phyloP scores from a whole-genome alignment of 805 yeast species.

The Hanseniaspora occidentalis region DNA sequence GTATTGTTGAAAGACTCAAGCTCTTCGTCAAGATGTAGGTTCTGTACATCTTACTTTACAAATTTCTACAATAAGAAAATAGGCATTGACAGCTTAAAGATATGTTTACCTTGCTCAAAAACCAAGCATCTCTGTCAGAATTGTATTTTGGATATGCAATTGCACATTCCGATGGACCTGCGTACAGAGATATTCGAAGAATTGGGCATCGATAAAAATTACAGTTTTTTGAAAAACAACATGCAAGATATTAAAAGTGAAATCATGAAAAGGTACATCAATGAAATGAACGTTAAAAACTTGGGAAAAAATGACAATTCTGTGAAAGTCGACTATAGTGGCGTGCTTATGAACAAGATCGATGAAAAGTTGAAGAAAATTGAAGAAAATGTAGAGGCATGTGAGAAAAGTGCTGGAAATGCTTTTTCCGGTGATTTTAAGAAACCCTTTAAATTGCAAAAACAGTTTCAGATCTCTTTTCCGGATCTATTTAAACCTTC shows the following conservation, averaged over 20 bases:
- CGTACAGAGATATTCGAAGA: constrained; percentile 52
- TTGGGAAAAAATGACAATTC: neutral
- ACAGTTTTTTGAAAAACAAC: neutral
- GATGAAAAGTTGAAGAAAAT: too few species aligned
- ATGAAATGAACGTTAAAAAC: neutral
- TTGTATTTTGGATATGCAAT: constrained; percentile 72
- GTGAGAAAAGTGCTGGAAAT: too few species aligned
- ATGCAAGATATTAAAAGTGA: neutral
- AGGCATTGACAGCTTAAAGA: constrained; percentile 45
- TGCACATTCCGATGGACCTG: constrained; percentile 65
- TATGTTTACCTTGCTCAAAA: constrained; percentile 72
- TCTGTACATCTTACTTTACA: constrained; percentile 78
- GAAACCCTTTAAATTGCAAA: too few species aligned
- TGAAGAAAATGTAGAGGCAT: too few species aligned
- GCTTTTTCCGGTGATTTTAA: too few species aligned
- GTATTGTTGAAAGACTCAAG: neutral
- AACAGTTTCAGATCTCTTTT: too few species aligned
- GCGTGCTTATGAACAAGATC: too few species aligned
- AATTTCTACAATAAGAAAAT: constrained; percentile 44
- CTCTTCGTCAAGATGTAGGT: constrained; percentile 38
- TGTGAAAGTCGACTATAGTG: neutral
- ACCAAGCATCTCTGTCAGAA: constrained; percentile 77
- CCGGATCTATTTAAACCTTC: too few species aligned
- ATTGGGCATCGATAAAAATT: neutral
- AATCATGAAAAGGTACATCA: constrained; percentile 1